Evolutionary conservation across 352 stramenopile species (phyloP).

Genomic region (Phytopythium oedochilum): DNA sequence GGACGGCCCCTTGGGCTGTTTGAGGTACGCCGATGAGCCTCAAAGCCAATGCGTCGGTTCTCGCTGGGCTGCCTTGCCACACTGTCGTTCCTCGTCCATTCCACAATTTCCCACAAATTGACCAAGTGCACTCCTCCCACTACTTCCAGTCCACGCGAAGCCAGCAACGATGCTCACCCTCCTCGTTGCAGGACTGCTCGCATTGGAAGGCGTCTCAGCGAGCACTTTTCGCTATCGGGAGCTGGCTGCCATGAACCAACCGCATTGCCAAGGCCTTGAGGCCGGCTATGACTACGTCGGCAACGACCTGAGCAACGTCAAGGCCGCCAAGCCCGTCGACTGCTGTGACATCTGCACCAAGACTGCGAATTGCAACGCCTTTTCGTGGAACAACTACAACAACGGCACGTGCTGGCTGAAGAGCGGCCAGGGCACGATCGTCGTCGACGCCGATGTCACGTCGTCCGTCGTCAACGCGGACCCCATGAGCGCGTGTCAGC

Average conservation of each 20-base stretch:
- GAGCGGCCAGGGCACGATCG: slow-evolving; percentile 13
- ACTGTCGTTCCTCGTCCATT: too few relatives aligned
- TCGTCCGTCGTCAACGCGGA: slow-evolving; percentile 6
- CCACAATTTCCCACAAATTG: not conserved
- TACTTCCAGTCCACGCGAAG: not conserved
- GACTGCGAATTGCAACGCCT: slow-evolving; percentile 18
- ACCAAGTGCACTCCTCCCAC: not conserved
- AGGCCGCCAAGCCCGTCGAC: slow-evolving; percentile 14
- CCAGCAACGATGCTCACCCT: not conserved
- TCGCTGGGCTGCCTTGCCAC: too few relatives aligned
- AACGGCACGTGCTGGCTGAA: slow-evolving; percentile 42
- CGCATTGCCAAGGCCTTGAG: slow-evolving; percentile 8
- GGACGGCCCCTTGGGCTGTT: too few relatives aligned
- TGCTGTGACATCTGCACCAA: slow-evolving; percentile 11
- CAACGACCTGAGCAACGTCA: slow-evolving; percentile 23
- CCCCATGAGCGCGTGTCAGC: slow-evolving; percentile 10
- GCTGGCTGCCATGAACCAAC: slow-evolving; percentile 7
- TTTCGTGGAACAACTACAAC: slow-evolving; percentile 28
- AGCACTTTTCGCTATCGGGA: not conserved
- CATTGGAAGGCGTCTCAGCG: not conserved
- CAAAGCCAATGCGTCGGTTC: too few relatives aligned
- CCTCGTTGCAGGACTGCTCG: not conserved
- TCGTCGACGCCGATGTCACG: slow-evolving; percentile 5
- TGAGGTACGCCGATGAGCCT: too few relatives aligned
- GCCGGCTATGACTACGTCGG: slow-evolving; percentile 13